Base-by-base conservation (phyloP, 805 yeast species). In the Lachancea sp. region DNA sequence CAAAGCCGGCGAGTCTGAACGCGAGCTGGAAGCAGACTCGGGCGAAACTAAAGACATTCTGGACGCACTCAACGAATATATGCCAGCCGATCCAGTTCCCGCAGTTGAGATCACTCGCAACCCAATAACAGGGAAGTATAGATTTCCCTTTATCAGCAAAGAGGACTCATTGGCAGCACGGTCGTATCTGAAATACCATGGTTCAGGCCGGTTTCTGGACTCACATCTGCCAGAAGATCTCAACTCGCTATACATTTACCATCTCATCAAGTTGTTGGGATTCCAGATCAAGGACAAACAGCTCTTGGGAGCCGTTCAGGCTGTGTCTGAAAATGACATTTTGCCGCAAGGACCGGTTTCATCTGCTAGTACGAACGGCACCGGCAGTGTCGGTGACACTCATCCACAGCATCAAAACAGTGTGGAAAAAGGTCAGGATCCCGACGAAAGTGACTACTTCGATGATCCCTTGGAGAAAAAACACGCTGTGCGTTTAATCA, bases 251-350 rank as follows among this genome's bases (percentile, higher is more conserved):
- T 82, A 82, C 52, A 69, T 85, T 3, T 59, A 79, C 26, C 69
- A 68, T 38, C 65, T 85, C 40, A 75, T 84, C 10, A 69, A 77
- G 39, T 65, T 82, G 33, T 60, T 89, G 19, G 96, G 96, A 1
- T 87, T 76, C 55, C 67, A 63, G 44, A 54, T 62, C 22, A 65
- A 60, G 40, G 68, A 65, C 42, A 52, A 55, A 20, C 63, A 59
- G 49, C 60, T 51, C 60, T 72, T 70, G 39, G 63, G 57, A 11
- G 49, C 55, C 2, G 53, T 60, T 6, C 51, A 59, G 18, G 45
- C 58, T 49, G 56, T 53, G 31, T 54, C 57, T 6, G 61, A 58
- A 31, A 36, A 48, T 6, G 49, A 44, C 7, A 34, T 38, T 15
- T 34, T 20, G 27, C 17, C 47, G n/a, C 43, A 38, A 48, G 22